Conservation (phyloP, 331 rosid genomes). For the Telfairia occidentalis region DNA sequence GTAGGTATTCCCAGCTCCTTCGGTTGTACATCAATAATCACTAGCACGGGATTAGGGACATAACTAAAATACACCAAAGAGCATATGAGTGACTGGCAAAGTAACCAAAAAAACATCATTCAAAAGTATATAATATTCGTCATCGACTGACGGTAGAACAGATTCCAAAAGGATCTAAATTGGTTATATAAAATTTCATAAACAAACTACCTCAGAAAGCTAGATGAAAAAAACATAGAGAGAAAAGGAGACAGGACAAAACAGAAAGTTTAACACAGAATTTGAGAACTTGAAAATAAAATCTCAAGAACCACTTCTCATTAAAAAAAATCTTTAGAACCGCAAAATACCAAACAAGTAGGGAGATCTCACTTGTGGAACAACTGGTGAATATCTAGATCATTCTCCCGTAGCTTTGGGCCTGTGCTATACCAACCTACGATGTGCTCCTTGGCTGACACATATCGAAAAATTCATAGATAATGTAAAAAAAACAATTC, state of each 20-base stretch:
- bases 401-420: slow-evolving; percentile 91
- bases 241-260: not conserved
- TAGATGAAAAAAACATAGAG: not conserved
- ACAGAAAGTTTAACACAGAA: not conserved
- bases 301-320: not conserved
- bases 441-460: slow-evolving; percentile 80
- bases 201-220: not conserved
- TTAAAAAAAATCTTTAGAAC: not conserved
- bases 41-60: slow-evolving; percentile 85
- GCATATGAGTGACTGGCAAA: slow-evolving; percentile 2
- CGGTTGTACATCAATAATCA: slow-evolving; percentile 91
- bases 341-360: not conserved
- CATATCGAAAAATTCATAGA: slow-evolving; percentile 11
- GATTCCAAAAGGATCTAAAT: not conserved
- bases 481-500: not conserved
- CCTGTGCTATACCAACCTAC: slow-evolving; percentile 99
- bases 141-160: not conserved
- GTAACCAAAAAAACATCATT: not conserved
- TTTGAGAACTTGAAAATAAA: not conserved
- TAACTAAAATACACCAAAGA: slow-evolving; percentile 41
- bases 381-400: slow-evolving; percentile 73
- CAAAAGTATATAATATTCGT: not conserved
- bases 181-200: not conserved
- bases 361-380: slow-evolving; percentile 59
- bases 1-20: slow-evolving; percentile 95